Evolutionary conservation across 441 rosid genomes (phyloP).

Genomic region (Populus tomentosa): DNA sequence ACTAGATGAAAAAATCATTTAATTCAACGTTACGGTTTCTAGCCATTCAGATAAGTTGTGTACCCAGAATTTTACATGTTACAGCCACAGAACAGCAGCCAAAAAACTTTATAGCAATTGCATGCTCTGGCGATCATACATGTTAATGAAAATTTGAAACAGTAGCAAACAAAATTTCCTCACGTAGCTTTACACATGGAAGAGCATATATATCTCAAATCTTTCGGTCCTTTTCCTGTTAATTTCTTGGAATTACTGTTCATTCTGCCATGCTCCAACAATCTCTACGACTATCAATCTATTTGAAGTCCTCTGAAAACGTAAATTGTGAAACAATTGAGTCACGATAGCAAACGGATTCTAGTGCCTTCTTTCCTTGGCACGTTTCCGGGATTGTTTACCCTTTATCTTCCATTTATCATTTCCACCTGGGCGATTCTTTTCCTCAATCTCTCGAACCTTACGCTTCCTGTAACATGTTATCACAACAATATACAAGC

Average conservation of each 20-base stretch:
- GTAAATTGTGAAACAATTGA: background rate
- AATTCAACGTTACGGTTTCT: background rate
- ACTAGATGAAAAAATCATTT: background rate
- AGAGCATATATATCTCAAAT: background rate
- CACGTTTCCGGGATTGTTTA: slow-evolving; percentile 42
- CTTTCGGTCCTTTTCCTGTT: background rate
- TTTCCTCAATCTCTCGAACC: slow-evolving; percentile 63
- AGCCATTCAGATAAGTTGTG: background rate
- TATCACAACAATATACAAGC: background rate
- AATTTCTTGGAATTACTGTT: background rate
- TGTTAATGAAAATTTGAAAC: background rate
- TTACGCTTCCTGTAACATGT: slow-evolving; percentile 63
- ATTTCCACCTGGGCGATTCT: slow-evolving; percentile 55
- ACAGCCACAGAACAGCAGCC: background rate
- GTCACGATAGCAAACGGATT: background rate
- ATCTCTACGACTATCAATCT: background rate
- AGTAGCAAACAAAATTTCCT: background rate
- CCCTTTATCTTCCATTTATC: slow-evolving; percentile 88
- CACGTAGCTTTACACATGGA: background rate
- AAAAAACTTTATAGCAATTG: background rate
- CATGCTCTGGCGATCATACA: background rate
- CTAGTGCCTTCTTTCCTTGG: slow-evolving; percentile 66
- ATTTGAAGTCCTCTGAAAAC: background rate
- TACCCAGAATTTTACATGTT: background rate
- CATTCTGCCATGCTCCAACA: background rate